Base-by-base conservation (phyloP, 2,329 filamentous ascomycete species). In the Neofusicoccum laricinum region DNA sequence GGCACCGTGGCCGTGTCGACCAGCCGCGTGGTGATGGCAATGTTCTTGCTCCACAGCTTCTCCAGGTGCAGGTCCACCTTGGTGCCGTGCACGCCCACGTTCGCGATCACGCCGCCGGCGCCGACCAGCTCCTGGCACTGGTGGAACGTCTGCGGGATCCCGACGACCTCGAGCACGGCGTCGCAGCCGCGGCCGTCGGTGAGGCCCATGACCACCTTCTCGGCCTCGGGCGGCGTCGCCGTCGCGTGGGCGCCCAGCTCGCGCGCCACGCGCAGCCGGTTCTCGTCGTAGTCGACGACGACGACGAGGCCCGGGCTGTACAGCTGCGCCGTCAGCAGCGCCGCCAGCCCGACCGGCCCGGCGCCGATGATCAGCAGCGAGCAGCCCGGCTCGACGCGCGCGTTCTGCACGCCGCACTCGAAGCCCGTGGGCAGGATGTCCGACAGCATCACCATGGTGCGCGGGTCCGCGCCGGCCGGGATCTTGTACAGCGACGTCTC, bases 41-140 rank as follows among this genome's bases (percentile, higher is more conserved):
- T 82, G 67, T 86, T 86, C 65, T 78, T 78, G 64, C 79, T 75
- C 85, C 85, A 87, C 4, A 87, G 74, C 51, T 76, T 78, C 63
- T 87, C 81, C 14, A 87, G 75, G 43, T 84, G 79, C 45, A 87
- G 72, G 63, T 82, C 75, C 0, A 81, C 84, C 51, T 79, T 81
- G n/a, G 74, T 78, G 0, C 85, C 85, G 68, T 86, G 84, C 6
- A 87, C 85, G 8, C 85, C 85, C 2, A 87, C 78, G 69, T 86
- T 87, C 3, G 84, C 85, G 66, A 87, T 80, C 0, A 77, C 74
- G 3, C 84, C 85, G 1, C 84, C 85, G 0, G 81, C 75, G 0
- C 81, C 84, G 10, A 87, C 78, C 25, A 88, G 69, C 7, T 80
- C 74, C 71, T 87, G 84, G 61, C 80, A 83, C 46, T 86, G 72